Conservation (phyloP, 345 rosid genomes). For the Nasturtium officinale region DNA sequence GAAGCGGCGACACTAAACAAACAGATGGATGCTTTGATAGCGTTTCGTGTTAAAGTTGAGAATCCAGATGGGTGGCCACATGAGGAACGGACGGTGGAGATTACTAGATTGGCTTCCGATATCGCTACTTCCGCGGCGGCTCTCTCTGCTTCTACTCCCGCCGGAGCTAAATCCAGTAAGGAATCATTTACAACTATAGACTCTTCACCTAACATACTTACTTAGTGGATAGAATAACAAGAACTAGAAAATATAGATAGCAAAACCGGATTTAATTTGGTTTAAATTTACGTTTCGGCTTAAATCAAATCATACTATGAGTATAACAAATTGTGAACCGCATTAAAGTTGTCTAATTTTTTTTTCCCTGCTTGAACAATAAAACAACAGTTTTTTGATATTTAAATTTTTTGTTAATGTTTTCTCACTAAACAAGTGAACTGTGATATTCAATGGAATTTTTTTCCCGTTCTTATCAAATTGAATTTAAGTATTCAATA, state of each 20-base stretch:
- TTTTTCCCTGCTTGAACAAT: not conserved
- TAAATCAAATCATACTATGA: too few species aligned
- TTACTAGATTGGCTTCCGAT: slow-evolving; percentile 63
- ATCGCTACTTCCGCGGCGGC: slow-evolving; percentile 60
- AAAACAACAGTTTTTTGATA: not conserved
- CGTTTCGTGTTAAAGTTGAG: slow-evolving; percentile 70
- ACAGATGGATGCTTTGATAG: slow-evolving; percentile 58
- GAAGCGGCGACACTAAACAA: slow-evolving; percentile 40
- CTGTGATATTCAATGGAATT: not conserved
- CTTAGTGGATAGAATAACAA: not conserved
- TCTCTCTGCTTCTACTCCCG: slow-evolving; percentile 54
- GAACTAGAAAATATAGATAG: not conserved
- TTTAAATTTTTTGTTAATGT: not conserved
- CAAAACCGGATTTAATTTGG: not conserved
- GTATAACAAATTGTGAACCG: too few species aligned
- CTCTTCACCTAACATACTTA: slow-evolving; percentile 8
- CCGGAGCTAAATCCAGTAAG: slow-evolving; percentile 50
- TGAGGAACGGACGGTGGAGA: slow-evolving; percentile 50
- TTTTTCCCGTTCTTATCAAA: not conserved
- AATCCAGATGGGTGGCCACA: slow-evolving; percentile 52
- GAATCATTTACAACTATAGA: not conserved
- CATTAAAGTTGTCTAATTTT: too few species aligned
- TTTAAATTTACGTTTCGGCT: not conserved
- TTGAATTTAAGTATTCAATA: not conserved
- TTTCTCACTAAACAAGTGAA: not conserved